phyloP scores from a whole-genome alignment of 73 alveolate species.

The Paramecium tetraurelia region DNA sequence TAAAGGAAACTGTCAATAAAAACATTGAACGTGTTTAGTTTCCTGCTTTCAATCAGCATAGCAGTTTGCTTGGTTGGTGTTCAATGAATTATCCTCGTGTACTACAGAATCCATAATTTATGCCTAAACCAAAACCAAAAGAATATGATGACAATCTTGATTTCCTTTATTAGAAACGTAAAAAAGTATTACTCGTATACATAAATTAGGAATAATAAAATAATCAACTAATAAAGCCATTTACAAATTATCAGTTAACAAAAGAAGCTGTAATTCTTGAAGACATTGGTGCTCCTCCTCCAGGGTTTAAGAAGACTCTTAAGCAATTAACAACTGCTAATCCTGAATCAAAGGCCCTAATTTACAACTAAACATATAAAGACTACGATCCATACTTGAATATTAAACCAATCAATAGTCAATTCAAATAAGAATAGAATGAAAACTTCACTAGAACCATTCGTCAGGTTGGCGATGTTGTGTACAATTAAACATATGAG shows the following conservation, averaged over 20 bases:
- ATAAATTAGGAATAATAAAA: constrained; percentile 29
- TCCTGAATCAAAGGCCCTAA: constrained; percentile 46
- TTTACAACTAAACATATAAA: constrained; percentile 34
- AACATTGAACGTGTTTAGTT: constrained; percentile 44
- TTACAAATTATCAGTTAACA: constrained; percentile 15
- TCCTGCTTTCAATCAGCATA: constrained; percentile 54
- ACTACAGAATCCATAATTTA: constrained; percentile 43
- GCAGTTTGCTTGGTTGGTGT: constrained; percentile 55
- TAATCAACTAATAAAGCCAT: constrained; percentile 38
- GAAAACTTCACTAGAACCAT: constrained; percentile 47
- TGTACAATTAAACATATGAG: constrained; percentile 43
- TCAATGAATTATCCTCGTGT: constrained; percentile 61
- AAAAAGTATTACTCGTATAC: background rate
- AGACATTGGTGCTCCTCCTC: constrained; percentile 46
- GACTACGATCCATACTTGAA: background rate
- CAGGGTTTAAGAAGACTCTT: constrained; percentile 48
- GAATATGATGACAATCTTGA: constrained; percentile 51
- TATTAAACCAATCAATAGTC: constrained; percentile 46
- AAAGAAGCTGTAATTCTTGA: constrained; percentile 45
- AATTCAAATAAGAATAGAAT: constrained; percentile 41
- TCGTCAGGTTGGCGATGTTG: constrained; percentile 50
- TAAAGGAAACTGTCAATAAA: constrained; percentile 54
- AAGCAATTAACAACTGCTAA: constrained; percentile 25
- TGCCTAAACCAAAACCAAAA: constrained; percentile 58
- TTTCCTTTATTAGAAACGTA: constrained; percentile 35